Evolutionary conservation across 352 stramenopile genomes (phyloP).

Genomic region (Blastocystis sp.): DNA sequence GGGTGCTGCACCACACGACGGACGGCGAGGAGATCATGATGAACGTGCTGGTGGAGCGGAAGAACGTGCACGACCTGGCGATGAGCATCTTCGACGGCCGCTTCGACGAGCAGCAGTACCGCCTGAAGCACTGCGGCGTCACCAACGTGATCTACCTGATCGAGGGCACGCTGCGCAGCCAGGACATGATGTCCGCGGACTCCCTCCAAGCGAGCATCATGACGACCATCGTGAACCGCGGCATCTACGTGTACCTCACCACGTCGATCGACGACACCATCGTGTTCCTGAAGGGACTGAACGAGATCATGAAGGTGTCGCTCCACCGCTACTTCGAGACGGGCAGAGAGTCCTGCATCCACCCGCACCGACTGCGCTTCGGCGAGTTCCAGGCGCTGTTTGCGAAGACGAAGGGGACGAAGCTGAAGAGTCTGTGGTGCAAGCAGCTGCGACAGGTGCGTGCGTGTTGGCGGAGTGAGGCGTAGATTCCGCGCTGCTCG

Average conservation of each 20-base stretch:
- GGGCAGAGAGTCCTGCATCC: constrained; percentile 37
- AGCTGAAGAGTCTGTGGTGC: constrained; percentile 51
- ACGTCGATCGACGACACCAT: constrained; percentile 71
- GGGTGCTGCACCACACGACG: constrained; percentile 67
- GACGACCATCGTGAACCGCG: constrained; percentile 30
- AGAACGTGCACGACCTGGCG: constrained; percentile 76
- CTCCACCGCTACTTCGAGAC: constrained; percentile 20
- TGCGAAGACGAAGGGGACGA: constrained; percentile 23
- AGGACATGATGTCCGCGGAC: constrained; percentile 47
- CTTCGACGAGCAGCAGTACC: constrained; percentile 77
- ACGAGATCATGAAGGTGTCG: neutral
- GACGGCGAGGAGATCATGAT: constrained; percentile 75
- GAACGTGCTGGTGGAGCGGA: constrained; percentile 77
- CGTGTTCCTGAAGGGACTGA: constrained; percentile 59
- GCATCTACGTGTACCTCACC: constrained; percentile 65
- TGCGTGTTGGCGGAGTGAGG: neutral
- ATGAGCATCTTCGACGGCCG: constrained; percentile 77
- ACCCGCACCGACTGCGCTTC: constrained; percentile 39
- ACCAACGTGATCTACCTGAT: constrained; percentile 76
- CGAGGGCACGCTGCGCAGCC: constrained; percentile 72
- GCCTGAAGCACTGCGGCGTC: constrained; percentile 75
- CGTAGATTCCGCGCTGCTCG: constrained; percentile 57
- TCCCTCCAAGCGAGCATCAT: constrained; percentile 34
- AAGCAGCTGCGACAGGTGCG: constrained; percentile 42
- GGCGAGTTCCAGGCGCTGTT: constrained; percentile 24